phyloP scores from a whole-genome alignment of 345 rosid species.

The Hirschfeldia incana region DNA sequence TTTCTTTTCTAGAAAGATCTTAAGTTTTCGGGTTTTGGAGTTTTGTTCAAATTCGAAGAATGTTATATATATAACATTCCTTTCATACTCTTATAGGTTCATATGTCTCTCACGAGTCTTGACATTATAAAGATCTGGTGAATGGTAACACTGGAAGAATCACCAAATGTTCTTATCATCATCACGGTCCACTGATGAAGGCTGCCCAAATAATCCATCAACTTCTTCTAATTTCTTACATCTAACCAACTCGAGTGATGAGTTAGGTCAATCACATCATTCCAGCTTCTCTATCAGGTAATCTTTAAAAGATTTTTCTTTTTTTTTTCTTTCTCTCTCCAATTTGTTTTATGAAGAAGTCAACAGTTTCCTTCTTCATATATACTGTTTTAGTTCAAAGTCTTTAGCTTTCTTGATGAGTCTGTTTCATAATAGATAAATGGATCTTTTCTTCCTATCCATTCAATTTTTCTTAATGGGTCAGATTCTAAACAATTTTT shows the following conservation, averaged over 20 bases:
- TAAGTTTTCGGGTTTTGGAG: slow-evolving; percentile 3
- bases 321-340: neutral
- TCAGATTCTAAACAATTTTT: neutral
- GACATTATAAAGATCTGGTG: slow-evolving; percentile 35
- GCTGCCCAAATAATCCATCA: slow-evolving; percentile 58
- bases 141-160: slow-evolving; percentile 47
- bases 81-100: slow-evolving; percentile 9
- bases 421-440: slow-evolving; percentile 1
- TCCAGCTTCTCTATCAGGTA: slow-evolving; percentile 87
- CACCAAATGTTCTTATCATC: slow-evolving; percentile 65
- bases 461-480: slow-evolving; percentile 18
- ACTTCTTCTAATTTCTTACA: slow-evolving; percentile 40
- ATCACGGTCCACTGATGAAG: slow-evolving; percentile 67
- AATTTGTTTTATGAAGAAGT: neutral
- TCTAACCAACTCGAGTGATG: slow-evolving; percentile 28
- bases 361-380: slow-evolving; percentile 21
- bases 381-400: slow-evolving; percentile 17
- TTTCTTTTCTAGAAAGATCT: neutral
- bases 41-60: slow-evolving; percentile 13
- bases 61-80: neutral
- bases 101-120: neutral
- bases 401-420: slow-evolving; percentile 26
- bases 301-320: neutral
- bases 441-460: slow-evolving; percentile 39
- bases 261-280: slow-evolving; percentile 38